phyloP scores from a whole-genome alignment of 2,329 filamentous ascomycete species.

The Sporothrix curviconia region DNA sequence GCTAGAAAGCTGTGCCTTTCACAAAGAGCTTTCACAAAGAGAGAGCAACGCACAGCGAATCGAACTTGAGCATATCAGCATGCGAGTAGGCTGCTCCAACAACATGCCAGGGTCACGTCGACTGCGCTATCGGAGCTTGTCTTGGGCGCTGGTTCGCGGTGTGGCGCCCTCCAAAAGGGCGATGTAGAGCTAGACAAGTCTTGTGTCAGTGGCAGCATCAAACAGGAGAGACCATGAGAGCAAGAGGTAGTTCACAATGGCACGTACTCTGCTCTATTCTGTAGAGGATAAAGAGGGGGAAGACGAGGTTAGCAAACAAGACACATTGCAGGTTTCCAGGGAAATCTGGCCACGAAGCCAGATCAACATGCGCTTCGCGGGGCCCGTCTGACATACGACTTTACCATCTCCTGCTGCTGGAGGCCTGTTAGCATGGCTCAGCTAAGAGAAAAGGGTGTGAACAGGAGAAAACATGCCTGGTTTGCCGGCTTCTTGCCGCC shows the following conservation, averaged over 20 bases:
- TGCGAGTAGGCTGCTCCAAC: conserved; percentile 95
- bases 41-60: conserved; percentile 59
- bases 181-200: conserved; percentile 61
- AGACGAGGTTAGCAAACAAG: conserved; percentile 9
- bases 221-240: background rate
- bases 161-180: conserved; percentile 75
- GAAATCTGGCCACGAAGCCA: too few species aligned
- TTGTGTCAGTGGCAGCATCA: conserved; percentile 24
- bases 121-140: conserved; percentile 35
- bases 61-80: conserved; percentile 86
- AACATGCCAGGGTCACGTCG: conserved; percentile 61
- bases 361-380: background rate
- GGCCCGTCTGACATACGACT: conserved; percentile 63
- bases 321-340: too few species aligned
- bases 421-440: conserved; percentile 31
- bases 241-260: background rate
- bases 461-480: conserved; percentile 50
- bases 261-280: conserved; percentile 58
- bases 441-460: conserved; percentile 12
- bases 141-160: conserved; percentile 47
- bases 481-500: conserved; percentile 64
- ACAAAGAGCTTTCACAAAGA: too few species aligned
- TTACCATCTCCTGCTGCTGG: conserved; percentile 88
- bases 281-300: conserved; percentile 19
- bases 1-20: too few species aligned